Evolutionary conservation across 805 yeast species (phyloP), one percentile per base, ranked within the genome.

Genomic region (Kodamaea lidongshanica): DNA sequence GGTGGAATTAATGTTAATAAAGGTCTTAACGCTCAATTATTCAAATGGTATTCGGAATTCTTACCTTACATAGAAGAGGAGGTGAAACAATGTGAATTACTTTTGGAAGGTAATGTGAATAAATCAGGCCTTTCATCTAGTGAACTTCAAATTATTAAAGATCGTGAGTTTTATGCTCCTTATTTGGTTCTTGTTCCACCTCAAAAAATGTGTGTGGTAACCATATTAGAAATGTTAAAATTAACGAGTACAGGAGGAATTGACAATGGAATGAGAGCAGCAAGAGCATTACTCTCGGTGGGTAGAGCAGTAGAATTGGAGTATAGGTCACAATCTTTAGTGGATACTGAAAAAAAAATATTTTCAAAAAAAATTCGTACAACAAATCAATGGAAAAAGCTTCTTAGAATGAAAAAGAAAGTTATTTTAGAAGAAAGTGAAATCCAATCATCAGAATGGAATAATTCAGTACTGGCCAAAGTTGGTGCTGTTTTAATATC

Each of bases 271-370:
- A 77, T 86, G 74, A 70, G 88, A 44, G 79, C 89, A 0, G 84
- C 94, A 0, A 69, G 84, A 41, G 87, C 94, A 0, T 84, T 87
- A 10, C 61, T 81, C 12, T 67, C 82, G 0, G 86, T 89, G 4
- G 95, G 96, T 6, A 76, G 70, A 41, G 87, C 94, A 8, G 67
- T 89, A 13, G 96, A 89, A 50, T 56, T 78, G 44, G 97, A 92
- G 52, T 84, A 79, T 51, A 73, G 79, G 42, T 71, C 94, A 0
- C 86, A 81, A 45, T 67, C 68, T 41, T 55, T 83, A 27, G 56
- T 79, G 36, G 67, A 70, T 20, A 58, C 72, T 2, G 87, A 80
- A 40, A 63, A 69, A 18, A 70, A 66, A 35, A 65, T 72, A 3
- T 63, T 74, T 40, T 43, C 51, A 11, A 55, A 50, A 33, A 55